Base-by-base conservation (phyloP, 2,329 filamentous ascomycete genomes). In the Aspergillus sergii region DNA sequence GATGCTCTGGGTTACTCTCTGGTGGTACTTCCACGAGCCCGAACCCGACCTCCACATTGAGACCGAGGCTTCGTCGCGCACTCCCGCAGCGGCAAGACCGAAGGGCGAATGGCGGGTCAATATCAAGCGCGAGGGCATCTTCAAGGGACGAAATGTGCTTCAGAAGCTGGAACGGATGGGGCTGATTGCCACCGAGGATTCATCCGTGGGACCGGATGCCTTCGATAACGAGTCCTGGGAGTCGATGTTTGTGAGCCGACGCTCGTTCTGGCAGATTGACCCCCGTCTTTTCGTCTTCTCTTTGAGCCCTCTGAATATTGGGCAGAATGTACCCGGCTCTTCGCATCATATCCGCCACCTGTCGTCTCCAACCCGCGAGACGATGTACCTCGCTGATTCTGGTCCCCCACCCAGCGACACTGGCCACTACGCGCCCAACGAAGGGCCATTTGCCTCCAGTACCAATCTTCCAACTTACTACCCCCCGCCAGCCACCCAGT, bases 1-100 rank as follows among this genome's bases (percentile, higher is more conserved):
- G 92, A 96, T 97, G 91, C 85, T 98, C 8, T 98, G 93, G 92
- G 88, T 93, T 39, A 94, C 93, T 1, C 82, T 98, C 48, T 97
- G 93, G 82, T 98, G 94, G 94, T 98, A 98, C 82, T 98, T 97
- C 71, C 94, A 97, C 79, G 92, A 96, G 76, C 85, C 88, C 1
- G 85, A 90, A 70, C 94, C 94, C 0, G 82, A 85, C 26, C 83
- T 86, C 0, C 85, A 87, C 57, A 74, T 95, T 39, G 83, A 84
- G 21, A 91, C 87, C 8, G 81, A 87, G 6, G 82, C 86, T 0
- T 91, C 89, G 1, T 85, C 84, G 67, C 76, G 83, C 62, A 94
- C 93, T 0, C 90, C 91, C 0, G 81, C 86, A 21, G 76, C 79
- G 6, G 94, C 91, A 6, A 89, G 87, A 67, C 94, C 94, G 2